A percentile compares a stretch with the other conserved stretches of the same genome.
phyloP scores from a whole-genome alignment of 2,329 filamentous ascomycete species.

The Colletotrichum sp. region DNA sequence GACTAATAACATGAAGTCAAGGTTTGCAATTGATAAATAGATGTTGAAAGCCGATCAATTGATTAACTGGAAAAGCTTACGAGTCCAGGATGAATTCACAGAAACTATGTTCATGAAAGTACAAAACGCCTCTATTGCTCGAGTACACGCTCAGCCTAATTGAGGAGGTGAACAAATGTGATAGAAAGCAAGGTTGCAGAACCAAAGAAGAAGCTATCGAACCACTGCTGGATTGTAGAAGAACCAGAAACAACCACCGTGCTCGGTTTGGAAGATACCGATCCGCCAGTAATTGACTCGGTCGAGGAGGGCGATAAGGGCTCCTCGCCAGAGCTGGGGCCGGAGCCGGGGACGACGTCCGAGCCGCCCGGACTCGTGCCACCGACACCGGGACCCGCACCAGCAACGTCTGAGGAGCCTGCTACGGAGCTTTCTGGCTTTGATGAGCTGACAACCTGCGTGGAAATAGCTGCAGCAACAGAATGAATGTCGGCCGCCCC shows the following conservation, averaged over 20 bases:
- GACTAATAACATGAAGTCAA: neutral
- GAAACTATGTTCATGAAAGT: neutral
- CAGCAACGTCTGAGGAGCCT: neutral
- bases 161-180: neutral
- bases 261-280: neutral
- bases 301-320: neutral
- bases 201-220: neutral
- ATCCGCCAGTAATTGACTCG: neutral
- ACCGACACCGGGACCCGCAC: neutral
- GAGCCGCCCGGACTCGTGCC: neutral
- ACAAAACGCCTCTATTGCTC: neutral
- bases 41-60: rapidly evolving
- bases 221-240: rapidly evolving
- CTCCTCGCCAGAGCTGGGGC: neutral
- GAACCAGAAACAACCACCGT: neutral
- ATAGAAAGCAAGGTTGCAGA: rapidly evolving
- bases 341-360: neutral
- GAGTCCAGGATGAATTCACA: rapidly evolving
- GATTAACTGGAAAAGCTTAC: rapidly evolving
- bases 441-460: rapidly evolving
- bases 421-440: neutral
- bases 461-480: neutral
- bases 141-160: neutral
- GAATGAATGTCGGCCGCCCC: neutral
- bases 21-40: rapidly evolving